phyloP scores from a whole-genome alignment of 1,284 basidiomycete genomes.

The Wallemia hederae region DNA sequence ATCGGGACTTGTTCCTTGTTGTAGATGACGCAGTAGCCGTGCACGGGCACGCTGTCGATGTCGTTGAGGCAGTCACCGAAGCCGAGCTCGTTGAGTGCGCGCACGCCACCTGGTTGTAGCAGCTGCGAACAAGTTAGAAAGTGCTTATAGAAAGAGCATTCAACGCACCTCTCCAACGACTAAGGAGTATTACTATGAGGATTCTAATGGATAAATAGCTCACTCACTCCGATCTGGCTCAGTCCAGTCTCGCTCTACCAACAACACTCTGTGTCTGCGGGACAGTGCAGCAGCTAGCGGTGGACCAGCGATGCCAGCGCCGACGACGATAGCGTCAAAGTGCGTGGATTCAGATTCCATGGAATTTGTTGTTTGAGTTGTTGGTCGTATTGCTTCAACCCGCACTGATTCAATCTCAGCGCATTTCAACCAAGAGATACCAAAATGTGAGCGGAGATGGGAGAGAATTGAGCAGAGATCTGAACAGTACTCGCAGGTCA shows the following conservation, averaged over 20 bases:
- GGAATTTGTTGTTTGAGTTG: no score
- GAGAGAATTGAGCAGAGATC: no score
- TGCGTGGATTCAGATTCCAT: background rate
- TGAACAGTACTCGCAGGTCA: background rate
- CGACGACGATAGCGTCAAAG: constrained; percentile 35
- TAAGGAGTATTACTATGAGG: background rate
- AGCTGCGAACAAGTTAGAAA: constrained; percentile 17
- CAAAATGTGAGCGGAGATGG: background rate
- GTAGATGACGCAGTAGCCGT: constrained; percentile 67
- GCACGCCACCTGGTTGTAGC: constrained; percentile 72
- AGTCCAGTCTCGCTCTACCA: constrained; percentile 61
- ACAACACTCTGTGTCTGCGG: constrained; percentile 26
- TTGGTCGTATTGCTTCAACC: no score
- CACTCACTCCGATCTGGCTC: constrained; percentile 17
- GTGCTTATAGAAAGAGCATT: background rate
- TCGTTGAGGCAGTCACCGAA: constrained; percentile 43
- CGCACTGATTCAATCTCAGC: no score
- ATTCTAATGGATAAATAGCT: background rate
- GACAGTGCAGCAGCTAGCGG: constrained; percentile 25
- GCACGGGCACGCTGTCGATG: constrained; percentile 58
- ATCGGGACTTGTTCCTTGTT: constrained; percentile 35
- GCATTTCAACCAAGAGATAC: background rate
- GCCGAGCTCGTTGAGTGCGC: constrained; percentile 45
- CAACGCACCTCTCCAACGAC: background rate
- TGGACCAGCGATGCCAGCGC: constrained; percentile 58